Evolutionary conservation across 345 rosid species (phyloP).

Genomic region (Aegle marmelos): DNA sequence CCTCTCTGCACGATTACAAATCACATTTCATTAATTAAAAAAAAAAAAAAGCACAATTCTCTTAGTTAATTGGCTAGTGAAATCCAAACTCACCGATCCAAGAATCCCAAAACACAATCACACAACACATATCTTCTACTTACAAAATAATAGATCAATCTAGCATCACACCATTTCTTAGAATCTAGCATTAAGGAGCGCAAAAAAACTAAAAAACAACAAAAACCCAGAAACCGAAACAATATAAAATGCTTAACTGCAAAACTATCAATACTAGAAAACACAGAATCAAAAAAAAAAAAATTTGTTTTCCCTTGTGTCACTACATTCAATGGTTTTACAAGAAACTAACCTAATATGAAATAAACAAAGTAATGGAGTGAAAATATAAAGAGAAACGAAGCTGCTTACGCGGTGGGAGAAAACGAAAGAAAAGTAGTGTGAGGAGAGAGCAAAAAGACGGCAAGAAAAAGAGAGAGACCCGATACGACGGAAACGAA

Average conservation of each 20-base stretch:
- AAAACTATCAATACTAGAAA: background rate
- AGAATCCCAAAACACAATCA: background rate
- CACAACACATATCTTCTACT: background rate
- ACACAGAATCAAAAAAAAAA: background rate
- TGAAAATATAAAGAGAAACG: background rate
- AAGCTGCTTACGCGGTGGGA: conserved; percentile 29
- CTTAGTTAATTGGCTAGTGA: background rate
- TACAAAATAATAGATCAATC: background rate
- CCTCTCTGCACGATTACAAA: conserved; percentile 27
- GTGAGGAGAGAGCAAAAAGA: conserved; percentile 52
- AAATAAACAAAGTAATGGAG: background rate
- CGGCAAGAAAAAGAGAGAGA: conserved; percentile 61
- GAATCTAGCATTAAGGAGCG: background rate
- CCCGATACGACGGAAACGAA: conserved; percentile 42
- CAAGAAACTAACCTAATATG: background rate
- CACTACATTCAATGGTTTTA: background rate
- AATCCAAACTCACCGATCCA: background rate
- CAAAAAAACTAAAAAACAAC: background rate
- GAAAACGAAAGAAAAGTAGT: conserved; percentile 25
- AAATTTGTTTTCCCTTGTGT: background rate
- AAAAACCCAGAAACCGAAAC: background rate
- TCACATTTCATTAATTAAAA: background rate
- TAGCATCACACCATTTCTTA: background rate
- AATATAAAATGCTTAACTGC: background rate
- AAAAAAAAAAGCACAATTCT: background rate